Percentiles rank a stretch among this genome's conserved stretches.
These are phyloP conservation scores for Fistulinella cinereoalba DNA, from an alignment of 1,284 basidiomycete species.

Conservation along the genomic window DNA sequence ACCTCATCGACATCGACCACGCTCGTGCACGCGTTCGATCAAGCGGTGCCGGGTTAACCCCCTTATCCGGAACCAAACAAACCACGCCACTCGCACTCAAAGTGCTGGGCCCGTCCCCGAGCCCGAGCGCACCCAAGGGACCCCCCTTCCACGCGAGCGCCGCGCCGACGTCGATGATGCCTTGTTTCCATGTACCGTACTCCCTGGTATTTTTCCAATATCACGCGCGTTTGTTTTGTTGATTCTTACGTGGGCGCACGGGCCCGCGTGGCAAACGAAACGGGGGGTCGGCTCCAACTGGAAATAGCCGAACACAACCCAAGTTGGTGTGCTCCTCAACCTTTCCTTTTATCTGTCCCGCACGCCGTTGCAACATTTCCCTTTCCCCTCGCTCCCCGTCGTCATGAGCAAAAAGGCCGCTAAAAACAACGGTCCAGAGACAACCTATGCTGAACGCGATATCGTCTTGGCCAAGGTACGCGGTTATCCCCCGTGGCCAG, in stretches of 20 bases:
- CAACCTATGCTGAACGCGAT: slow-evolving; percentile 62
- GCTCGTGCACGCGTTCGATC: slow-evolving; percentile 19
- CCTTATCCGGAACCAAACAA: slow-evolving; percentile 35
- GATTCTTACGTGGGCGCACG: slow-evolving; percentile 40
- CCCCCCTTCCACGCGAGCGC: too few species aligned
- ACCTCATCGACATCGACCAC: not conserved
- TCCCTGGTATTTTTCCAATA: slow-evolving; percentile 33
- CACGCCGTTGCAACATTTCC: slow-evolving; percentile 24
- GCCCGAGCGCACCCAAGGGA: too few species aligned
- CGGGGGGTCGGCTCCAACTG: slow-evolving; percentile 37
- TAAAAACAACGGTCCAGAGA: slow-evolving; percentile 46
- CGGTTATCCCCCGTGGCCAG: slow-evolving; percentile 93
- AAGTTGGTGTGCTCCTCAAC: slow-evolving; percentile 41
- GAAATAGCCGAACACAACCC: slow-evolving; percentile 41
- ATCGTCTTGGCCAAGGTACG: slow-evolving; percentile 91
- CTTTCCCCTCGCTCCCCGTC: slow-evolving; percentile 10
- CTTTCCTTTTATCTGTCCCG: slow-evolving; percentile 39
- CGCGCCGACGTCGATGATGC: slow-evolving; percentile 19
- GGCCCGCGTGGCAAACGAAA: slow-evolving; percentile 40
- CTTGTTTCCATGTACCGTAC: slow-evolving; percentile 29
- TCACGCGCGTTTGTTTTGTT: slow-evolving; percentile 35
- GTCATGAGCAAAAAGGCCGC: slow-evolving; percentile 59
- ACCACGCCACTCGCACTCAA: slow-evolving; percentile 27
- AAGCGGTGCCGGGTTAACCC: slow-evolving; percentile 19
- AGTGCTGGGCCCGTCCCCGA: too few species aligned